Percentiles rank a stretch among this genome's conserved stretches.
These are phyloP conservation scores for Hypoxylon sp. DNA, from an alignment of 2,329 filamentous ascomycete genomes.

Conservation along the genomic window DNA sequence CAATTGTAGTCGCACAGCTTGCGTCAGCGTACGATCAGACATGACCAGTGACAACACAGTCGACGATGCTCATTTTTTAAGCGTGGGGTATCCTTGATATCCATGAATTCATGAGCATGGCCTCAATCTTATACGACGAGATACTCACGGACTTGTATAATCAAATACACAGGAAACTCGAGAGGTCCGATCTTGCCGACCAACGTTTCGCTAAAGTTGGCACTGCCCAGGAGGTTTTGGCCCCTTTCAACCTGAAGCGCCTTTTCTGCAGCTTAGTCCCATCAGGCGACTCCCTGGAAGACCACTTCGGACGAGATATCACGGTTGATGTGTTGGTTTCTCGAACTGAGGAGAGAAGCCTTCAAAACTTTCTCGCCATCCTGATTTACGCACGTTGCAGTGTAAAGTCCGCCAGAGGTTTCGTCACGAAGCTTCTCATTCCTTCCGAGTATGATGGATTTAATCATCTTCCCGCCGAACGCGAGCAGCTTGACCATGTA, in stretches of 20 bases:
- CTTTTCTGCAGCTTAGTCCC: constrained; percentile 37
- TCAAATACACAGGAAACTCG: constrained; percentile 32
- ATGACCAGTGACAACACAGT: too few species aligned
- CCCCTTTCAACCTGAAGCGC: constrained; percentile 33
- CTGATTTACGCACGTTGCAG: constrained; percentile 48
- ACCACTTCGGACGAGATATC: constrained; percentile 25
- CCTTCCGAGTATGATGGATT: constrained; percentile 17
- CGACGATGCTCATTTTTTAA: neutral
- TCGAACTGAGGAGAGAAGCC: constrained; percentile 43
- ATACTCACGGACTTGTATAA: constrained; percentile 19
- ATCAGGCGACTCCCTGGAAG: constrained; percentile 15
- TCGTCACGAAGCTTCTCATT: constrained; percentile 40
- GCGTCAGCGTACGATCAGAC: neutral
- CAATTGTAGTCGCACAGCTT: neutral
- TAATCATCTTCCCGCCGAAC: constrained; percentile 36
- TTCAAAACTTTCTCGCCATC: constrained; percentile 49
- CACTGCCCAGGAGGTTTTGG: constrained; percentile 38
- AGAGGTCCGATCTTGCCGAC: constrained; percentile 37
- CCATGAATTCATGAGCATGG: constrained; percentile 13
- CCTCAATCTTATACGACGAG: constrained; percentile 11
- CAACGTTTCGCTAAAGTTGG: constrained; percentile 41
- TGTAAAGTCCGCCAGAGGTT: constrained; percentile 41
- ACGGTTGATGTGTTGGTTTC: constrained; percentile 37
- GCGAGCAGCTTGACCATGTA: constrained; percentile 38
- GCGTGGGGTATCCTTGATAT: neutral